A percentile compares a stretch with the other conserved stretches of the same genome.
Evolutionary conservation across 495 filamentous ascomycete genomes (phyloP).

Genomic region (Xylona heveae): DNA sequence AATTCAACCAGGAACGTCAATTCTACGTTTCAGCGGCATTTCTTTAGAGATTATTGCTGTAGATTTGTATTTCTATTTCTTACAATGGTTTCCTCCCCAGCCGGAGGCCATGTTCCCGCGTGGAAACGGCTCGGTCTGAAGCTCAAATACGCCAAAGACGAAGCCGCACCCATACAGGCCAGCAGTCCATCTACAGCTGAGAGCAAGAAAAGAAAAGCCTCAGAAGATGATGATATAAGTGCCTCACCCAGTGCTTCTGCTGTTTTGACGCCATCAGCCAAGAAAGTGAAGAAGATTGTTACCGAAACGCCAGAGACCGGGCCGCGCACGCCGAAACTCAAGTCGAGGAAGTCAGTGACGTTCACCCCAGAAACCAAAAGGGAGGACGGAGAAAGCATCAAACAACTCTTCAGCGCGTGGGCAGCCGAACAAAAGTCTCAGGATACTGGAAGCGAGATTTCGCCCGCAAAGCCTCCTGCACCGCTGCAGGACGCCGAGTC

Average conservation of each 20-base stretch:
- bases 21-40: too few species aligned
- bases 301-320: constrained; percentile 7
- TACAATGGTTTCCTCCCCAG: too few species aligned
- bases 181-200: constrained; percentile 3
- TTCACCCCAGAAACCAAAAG: constrained; percentile 53
- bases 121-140: constrained; percentile 63
- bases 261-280: constrained; percentile 8
- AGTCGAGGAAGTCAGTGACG: constrained; percentile 46
- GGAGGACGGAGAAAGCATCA: constrained; percentile 28
- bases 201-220: constrained; percentile 8
- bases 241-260: constrained; percentile 9
- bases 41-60: too few species aligned
- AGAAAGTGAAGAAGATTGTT: constrained; percentile 11
- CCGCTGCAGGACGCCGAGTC: neutral
- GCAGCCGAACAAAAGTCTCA: constrained; percentile 15
- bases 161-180: constrained; percentile 6
- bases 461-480: constrained; percentile 6
- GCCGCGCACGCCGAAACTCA: constrained; percentile 5
- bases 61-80: constrained; percentile 11
- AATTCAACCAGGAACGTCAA: too few species aligned
- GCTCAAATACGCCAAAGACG: constrained; percentile 39
- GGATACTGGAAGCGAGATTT: constrained; percentile 10
- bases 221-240: constrained; percentile 14
- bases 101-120: constrained; percentile 34
- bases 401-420: constrained; percentile 24